Base-by-base conservation (phyloP, 148 eudicot genomes). In the Rhododendron ovatum region DNA sequence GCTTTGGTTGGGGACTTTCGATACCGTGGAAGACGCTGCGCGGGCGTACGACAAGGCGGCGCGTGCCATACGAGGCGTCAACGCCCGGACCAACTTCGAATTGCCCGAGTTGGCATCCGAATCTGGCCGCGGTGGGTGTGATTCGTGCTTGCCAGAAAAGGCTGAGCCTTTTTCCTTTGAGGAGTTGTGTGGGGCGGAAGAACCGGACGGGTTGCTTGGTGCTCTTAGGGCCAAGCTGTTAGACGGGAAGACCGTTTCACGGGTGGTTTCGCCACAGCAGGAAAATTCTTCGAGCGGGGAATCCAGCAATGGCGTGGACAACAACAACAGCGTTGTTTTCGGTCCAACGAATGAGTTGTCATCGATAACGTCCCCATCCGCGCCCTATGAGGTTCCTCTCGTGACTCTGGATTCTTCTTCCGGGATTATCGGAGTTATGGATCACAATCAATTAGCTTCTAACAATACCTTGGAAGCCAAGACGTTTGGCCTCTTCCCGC, bases 1-100 rank as follows among this genome's bases (percentile, higher is more conserved):
- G 82, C 88, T 89, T 13, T 89, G 88, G 90, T 26, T 89, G 3
- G 90, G 90, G 14, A 89, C 90, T 4, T 89, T 86, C 15, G 88
- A 89, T n/a, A 89, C 90, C 2, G 90, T 86, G 13, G 90, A 89
- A 51, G 90, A 84, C 8, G 90, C 90, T 22, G 90, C 90, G 9
- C 88, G 88, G 7, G 90, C 90, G 0, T 89, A 89, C 24, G 90
- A 89, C 18, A 82, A 89, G 22, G 88, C 87, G 0, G 88, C 90
- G 2, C 87, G 88, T 7, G 84, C 86, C 22, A 53, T 89, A 3
- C 74, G 90, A 35, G 90, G 90, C 1, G 83, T 78, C 6, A 87
- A 89, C 3, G 89, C 89, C 18, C 80, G 87, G 20, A 87, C 87
- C 26, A 87, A 87, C 81, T 87, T 89, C 24, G 89, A 89, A 13